These are phyloP conservation scores for Fusarium hostae DNA, from an alignment of 2,329 filamentous ascomycete genomes.

Conservation along the genomic window DNA sequence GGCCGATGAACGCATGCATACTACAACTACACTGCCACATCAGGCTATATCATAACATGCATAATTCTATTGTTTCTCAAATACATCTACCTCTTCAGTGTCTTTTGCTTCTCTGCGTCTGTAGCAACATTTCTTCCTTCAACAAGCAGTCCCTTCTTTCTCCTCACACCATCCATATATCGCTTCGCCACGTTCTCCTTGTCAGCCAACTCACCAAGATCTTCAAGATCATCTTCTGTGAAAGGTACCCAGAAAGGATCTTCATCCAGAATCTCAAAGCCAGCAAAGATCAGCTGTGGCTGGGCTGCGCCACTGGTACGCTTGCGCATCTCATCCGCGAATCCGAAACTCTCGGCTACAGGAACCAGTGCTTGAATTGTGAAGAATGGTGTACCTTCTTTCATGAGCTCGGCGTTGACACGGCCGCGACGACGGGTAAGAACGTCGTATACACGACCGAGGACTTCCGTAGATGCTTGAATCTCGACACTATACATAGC, in stretches of 20 bases:
- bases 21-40: neutral
- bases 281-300: slow-evolving; percentile 92
- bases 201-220: slow-evolving; percentile 92
- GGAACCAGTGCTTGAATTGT: slow-evolving; percentile 89
- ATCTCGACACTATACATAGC: slow-evolving; percentile 99
- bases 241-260: slow-evolving; percentile 98
- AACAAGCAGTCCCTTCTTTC: slow-evolving; percentile 88
- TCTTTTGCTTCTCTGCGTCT: slow-evolving; percentile 93
- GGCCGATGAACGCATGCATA: neutral
- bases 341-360: slow-evolving; percentile 95
- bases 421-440: slow-evolving; percentile 92
- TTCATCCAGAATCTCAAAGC: slow-evolving; percentile 92
- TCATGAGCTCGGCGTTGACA: slow-evolving; percentile 90
- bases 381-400: slow-evolving; percentile 96
- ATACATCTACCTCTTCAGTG: slow-evolving; percentile 65
- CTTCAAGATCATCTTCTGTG: slow-evolving; percentile 95
- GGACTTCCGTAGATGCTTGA: slow-evolving; percentile 93
- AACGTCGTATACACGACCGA: slow-evolving; percentile 96
- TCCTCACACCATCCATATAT: slow-evolving; percentile 91
- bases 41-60: slow-evolving; percentile 1
- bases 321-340: slow-evolving; percentile 96
- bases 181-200: slow-evolving; percentile 94
- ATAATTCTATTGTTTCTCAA: slow-evolving; percentile 19
- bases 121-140: slow-evolving; percentile 79
- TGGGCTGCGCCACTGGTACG: slow-evolving; percentile 89